Percentiles rank a stretch among this genome's conserved stretches.
phyloP scores from a whole-genome alignment of 306 rosid genomes.

The Cicer chorassanicum region DNA sequence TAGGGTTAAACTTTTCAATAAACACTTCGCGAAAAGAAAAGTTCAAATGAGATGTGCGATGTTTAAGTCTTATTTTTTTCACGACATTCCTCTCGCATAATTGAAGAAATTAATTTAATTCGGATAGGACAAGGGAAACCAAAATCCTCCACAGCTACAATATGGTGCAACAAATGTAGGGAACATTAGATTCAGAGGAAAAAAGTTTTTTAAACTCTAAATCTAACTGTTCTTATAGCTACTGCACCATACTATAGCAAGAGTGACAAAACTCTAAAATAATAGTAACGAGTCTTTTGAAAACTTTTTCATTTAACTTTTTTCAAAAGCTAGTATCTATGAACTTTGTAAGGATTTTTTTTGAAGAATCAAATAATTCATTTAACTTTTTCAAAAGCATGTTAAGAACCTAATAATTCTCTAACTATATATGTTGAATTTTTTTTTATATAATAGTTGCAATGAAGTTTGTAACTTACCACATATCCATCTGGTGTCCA shows the following conservation, averaged over 20 bases:
- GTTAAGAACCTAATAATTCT: not conserved
- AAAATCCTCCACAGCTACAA: too few species aligned
- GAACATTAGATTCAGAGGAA: too few species aligned
- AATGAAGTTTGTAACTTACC: constrained; percentile 54
- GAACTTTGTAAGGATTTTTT: not conserved
- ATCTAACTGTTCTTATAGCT: too few species aligned
- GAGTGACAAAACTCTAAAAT: not conserved
- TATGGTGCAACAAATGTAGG: too few species aligned
- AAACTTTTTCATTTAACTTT: not conserved
- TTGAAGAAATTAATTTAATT: not conserved
- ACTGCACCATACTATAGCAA: too few species aligned
- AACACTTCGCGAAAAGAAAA: not conserved
- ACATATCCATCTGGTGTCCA: constrained; percentile 97
- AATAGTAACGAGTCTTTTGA: not conserved
- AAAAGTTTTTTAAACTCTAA: too few species aligned
- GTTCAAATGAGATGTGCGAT: not conserved
- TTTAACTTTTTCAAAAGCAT: not conserved
- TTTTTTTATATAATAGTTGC: not conserved
- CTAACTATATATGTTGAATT: constrained; percentile 4
- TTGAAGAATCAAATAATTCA: not conserved
- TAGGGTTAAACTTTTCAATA: not conserved
- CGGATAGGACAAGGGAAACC: not conserved
- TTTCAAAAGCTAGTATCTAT: not conserved
- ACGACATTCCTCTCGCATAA: too few species aligned
- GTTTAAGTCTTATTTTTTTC: too few species aligned